Conservation (phyloP, 2,329 filamentous ascomycete species). For the Xylaria sp. region DNA sequence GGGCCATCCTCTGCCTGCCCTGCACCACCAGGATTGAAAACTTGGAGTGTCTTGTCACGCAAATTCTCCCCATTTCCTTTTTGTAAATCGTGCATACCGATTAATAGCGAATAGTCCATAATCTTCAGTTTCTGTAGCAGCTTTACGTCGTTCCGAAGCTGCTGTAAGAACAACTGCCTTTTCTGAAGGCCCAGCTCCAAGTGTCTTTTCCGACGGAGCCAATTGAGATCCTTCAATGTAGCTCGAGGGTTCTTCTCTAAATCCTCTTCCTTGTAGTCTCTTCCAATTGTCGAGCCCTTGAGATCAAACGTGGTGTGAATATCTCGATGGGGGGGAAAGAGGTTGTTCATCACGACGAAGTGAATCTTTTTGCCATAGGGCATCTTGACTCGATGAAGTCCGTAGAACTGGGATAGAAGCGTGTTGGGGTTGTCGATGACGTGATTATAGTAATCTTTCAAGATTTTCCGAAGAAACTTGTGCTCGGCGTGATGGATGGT, state of each 20-base stretch:
- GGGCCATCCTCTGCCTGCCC: conserved; percentile 65
- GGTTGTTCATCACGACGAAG: conserved; percentile 99
- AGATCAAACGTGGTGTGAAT: conserved; percentile 97
- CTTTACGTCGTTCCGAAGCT: conserved; percentile 87
- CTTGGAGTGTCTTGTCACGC: conserved; percentile 86
- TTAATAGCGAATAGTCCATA: conserved; percentile 97
- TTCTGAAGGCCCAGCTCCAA: conserved; percentile 90
- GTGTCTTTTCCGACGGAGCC: conserved; percentile 85
- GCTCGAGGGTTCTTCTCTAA: conserved; percentile 89
- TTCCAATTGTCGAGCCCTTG: conserved; percentile 94
- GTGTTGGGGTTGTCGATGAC: conserved; percentile 95
- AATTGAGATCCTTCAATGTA: conserved; percentile 96
- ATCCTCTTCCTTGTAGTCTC: conserved; percentile 90
- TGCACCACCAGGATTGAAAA: conserved; percentile 90
- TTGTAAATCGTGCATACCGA: conserved; percentile 91
- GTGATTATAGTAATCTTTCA: conserved; percentile 93
- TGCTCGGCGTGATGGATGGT: conserved; percentile 97
- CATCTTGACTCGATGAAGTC: conserved; percentile 96
- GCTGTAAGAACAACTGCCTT: conserved; percentile 86
- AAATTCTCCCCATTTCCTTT: conserved; percentile 96
- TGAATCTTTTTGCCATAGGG: conserved; percentile 98
- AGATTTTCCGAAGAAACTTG: conserved; percentile 83
- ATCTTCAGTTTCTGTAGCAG: conserved; percentile 90
- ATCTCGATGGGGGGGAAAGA: conserved; percentile 96
- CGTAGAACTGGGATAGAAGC: conserved; percentile 96